These are phyloP conservation scores for Phytophthora idaei DNA, from an alignment of 352 stramenopile genomes.

Conservation along the genomic window DNA sequence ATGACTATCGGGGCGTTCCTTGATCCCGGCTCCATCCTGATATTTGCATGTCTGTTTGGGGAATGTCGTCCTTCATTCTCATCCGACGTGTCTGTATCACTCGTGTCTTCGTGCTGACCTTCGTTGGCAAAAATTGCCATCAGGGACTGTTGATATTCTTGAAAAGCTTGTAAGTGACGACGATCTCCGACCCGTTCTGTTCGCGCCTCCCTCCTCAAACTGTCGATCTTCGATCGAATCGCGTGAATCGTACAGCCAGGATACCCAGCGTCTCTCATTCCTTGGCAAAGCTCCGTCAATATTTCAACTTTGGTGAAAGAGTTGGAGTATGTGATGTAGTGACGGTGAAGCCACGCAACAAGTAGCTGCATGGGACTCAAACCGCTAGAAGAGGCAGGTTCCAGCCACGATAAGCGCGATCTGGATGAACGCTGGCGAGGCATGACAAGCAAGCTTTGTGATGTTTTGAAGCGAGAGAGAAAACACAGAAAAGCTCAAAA, in stretches of 20 bases:
- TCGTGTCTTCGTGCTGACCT: slow-evolving; percentile 12
- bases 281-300: slow-evolving; percentile 5
- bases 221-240: slow-evolving; percentile 25
- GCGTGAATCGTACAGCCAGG: slow-evolving; percentile 23
- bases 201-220: slow-evolving; percentile 18
- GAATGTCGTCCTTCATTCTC: neutral
- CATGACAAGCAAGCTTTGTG: neutral
- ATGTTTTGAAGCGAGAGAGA: slow-evolving; percentile 6
- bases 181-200: slow-evolving; percentile 6
- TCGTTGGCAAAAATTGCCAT: slow-evolving; percentile 14
- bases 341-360: slow-evolving; percentile 11
- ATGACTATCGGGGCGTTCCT: slow-evolving; percentile 1
- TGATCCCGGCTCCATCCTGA: neutral
- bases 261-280: slow-evolving; percentile 14
- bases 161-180: slow-evolving; percentile 15
- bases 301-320: slow-evolving; percentile 3
- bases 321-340: slow-evolving; percentile 11
- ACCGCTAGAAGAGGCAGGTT: slow-evolving; percentile 6
- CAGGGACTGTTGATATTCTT: slow-evolving; percentile 16
- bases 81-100: slow-evolving; percentile 3
- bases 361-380: slow-evolving; percentile 25
- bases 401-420: slow-evolving; percentile 14
- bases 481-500: slow-evolving; percentile 16
- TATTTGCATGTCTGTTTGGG: neutral
- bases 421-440: neutral